Evolutionary conservation across 257 asterid genomes (phyloP).

Genomic region (Petrea volubilis): DNA sequence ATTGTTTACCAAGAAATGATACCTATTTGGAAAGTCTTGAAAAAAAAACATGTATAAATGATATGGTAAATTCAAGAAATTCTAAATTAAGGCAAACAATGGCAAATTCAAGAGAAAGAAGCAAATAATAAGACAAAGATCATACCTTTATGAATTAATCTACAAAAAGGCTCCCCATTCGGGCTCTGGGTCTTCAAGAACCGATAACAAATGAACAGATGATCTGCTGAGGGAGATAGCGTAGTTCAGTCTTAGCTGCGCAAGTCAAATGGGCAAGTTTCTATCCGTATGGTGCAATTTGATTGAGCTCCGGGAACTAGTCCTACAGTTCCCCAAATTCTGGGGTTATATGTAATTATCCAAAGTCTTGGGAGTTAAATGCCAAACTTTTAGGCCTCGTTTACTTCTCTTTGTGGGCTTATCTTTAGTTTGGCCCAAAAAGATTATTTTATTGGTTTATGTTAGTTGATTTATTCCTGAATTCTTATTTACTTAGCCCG

Average conservation of each 20-base stretch:
- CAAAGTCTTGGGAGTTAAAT: background rate
- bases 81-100: background rate
- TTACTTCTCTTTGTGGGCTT: background rate
- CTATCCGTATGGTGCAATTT: background rate
- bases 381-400: background rate
- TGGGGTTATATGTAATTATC: slow-evolving; percentile 15
- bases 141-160: slow-evolving; percentile 19
- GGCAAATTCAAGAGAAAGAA: background rate
- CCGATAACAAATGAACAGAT: background rate
- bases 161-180: background rate
- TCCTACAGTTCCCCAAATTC: background rate
- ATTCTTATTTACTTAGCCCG: too few relatives aligned
- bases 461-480: too few relatives aligned
- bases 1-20: background rate
- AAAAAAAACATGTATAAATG: background rate
- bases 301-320: background rate
- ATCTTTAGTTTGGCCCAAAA: too few relatives aligned
- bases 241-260: background rate
- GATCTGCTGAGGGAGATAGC: background rate
- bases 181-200: background rate
- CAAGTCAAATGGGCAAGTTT: background rate
- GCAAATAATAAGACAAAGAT: background rate
- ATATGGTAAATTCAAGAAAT: background rate
- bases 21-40: background rate
- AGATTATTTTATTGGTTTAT: too few relatives aligned